Evolutionary conservation across 2,329 filamentous ascomycete genomes (phyloP).

Genomic region (Arachnomyces sp.): DNA sequence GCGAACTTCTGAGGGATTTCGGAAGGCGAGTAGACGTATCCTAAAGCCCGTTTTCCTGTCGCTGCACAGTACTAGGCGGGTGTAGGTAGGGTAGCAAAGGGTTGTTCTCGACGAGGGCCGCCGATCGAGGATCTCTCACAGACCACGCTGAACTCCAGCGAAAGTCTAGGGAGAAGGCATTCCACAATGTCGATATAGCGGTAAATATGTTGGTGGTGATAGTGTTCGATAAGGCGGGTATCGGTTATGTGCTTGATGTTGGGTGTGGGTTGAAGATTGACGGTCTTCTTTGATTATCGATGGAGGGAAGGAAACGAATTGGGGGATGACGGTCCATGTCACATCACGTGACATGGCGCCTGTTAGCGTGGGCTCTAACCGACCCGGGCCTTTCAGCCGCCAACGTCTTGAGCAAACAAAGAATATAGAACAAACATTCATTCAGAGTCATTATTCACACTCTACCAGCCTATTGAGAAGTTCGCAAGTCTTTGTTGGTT

Average conservation of each 20-base stretch:
- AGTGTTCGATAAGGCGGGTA: background rate
- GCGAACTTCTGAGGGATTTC: background rate
- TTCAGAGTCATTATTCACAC: no score
- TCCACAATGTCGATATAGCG: slow-evolving; percentile 3
- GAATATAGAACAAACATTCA: no score
- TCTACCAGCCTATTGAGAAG: no score
- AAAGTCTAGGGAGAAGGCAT: slow-evolving; percentile 7
- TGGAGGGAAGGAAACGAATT: slow-evolving; percentile 3
- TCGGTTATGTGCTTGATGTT: background rate
- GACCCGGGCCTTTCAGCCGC: background rate
- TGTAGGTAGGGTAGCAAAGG: background rate
- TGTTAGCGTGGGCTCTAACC: background rate
- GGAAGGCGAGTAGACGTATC: background rate
- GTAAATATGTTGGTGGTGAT: no score
- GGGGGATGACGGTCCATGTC: slow-evolving; percentile 7
- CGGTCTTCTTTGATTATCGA: slow-evolving; percentile 5
- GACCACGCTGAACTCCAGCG: slow-evolving; percentile 3
- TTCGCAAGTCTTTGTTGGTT: no score
- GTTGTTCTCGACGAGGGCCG: background rate
- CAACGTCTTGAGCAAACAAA: no score
- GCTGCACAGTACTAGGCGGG: background rate
- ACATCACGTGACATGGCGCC: slow-evolving; percentile 3
- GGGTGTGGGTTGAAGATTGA: slow-evolving; percentile 4
- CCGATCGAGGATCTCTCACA: slow-evolving; percentile 2
- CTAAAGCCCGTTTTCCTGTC: no score